Conservation (phyloP, 2,329 filamentous ascomycete species). For the Exophiala sp. region DNA sequence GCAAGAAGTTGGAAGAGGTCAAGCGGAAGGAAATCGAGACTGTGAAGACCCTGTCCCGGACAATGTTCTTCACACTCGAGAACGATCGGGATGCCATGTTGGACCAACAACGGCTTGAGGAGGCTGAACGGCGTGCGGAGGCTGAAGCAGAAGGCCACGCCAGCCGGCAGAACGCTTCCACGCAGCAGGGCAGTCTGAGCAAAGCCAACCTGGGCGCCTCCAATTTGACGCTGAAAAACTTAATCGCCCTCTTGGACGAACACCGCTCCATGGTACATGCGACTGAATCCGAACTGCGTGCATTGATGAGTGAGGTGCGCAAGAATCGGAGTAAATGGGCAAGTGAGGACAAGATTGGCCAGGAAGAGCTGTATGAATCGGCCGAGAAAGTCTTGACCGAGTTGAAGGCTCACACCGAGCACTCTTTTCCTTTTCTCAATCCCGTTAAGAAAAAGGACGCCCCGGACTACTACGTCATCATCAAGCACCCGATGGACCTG, state of each 20-base stretch:
- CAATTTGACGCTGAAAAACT: constrained; percentile 90
- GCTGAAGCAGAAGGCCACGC: constrained; percentile 74
- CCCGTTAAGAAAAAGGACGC: constrained; percentile 95
- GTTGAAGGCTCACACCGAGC: constrained; percentile 93
- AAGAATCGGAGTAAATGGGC: constrained; percentile 99
- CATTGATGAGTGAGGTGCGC: constrained; percentile 91
- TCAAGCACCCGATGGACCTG: constrained; percentile 83
- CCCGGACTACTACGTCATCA: constrained; percentile 87
- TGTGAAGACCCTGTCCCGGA: constrained; percentile 84
- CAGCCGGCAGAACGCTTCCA: constrained; percentile 45
- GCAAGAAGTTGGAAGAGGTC: constrained; percentile 86
- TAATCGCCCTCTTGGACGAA: constrained; percentile 90
- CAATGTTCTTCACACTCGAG: constrained; percentile 89
- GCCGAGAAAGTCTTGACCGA: constrained; percentile 95
- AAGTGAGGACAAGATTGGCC: constrained; percentile 92
- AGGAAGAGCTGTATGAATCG: constrained; percentile 96
- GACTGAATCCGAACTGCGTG: constrained; percentile 85
- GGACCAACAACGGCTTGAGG: constrained; percentile 93
- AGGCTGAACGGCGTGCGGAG: constrained; percentile 92
- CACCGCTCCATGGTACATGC: constrained; percentile 85
- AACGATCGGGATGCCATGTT: constrained; percentile 95
- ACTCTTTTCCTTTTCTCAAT: constrained; percentile 90
- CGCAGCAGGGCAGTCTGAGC: constrained; percentile 81
- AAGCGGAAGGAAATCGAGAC: constrained; percentile 86
- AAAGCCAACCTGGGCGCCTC: constrained; percentile 93